Evolutionary conservation across 2,329 filamentous ascomycete species (phyloP), one percentile per base, ranked within the genome.

Genomic region (Aspergillus pseudoviridinutans): DNA sequence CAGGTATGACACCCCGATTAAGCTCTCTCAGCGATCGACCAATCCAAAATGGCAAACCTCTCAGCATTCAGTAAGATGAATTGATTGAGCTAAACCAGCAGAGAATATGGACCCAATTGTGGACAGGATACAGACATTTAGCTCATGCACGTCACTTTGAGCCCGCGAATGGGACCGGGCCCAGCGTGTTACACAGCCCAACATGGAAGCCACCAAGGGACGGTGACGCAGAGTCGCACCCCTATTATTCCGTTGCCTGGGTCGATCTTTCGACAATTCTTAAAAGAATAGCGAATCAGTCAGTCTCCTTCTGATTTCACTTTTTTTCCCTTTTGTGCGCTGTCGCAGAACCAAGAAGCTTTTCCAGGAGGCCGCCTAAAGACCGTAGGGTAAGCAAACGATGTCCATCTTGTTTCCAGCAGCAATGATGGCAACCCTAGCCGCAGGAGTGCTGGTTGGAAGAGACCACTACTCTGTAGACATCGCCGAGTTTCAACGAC

Each of bases 1-100:
- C 49, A 41, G 42, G 25, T 44, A 47, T 51, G 35, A n/a, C 38
- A 4, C 32, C 46, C 4, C 35, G 38, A 58, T 53, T 56, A 56
- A 50, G 46, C 57, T 53, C 50, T 51, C 53, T 17, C 38, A 27
- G 22, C 24, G 27, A 55, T 55, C 38, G 35, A 35, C 58, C 55
- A 60, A 58, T 60, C 20, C 51, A 38, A 38, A 51, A n/a, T 27
- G 27, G 44, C 44, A 57, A n/a, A 29, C 24, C 47, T 22, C 35
- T 35, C 42, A 42, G 17, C 12, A 38, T 24, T 35, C 42, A 42
- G 17, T 12, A 25, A n/a, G 27, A 17, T 38, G 22, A 25, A 27
- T 46, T 51, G 47, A 29, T 27, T 22, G 27, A 20, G 22, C 22
- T 44, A 41, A 25, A 25, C 25, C 32, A 20, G 27, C 25, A 47